These are phyloP conservation scores for Acacia concinna DNA, from an alignment of 331 rosid species.

Conservation along the genomic window DNA sequence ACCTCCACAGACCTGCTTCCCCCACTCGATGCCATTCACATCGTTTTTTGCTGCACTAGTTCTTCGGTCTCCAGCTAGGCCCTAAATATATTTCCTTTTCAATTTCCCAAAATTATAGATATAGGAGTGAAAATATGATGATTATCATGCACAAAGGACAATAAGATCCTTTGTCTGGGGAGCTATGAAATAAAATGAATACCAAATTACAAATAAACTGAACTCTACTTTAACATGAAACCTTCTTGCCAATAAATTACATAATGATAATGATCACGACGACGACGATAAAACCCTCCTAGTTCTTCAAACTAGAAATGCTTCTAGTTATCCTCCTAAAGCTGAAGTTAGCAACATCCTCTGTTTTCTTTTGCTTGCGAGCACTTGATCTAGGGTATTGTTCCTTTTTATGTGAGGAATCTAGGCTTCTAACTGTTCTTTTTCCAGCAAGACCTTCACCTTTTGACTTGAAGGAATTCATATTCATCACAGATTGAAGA, in stretches of 20 bases:
- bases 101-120: background rate
- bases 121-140: background rate
- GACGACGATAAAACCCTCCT: background rate
- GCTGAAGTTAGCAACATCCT: background rate
- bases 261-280: too few species aligned
- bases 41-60: too few species aligned
- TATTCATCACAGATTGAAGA: background rate
- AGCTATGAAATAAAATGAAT: background rate
- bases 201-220: background rate
- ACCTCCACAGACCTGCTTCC: too few species aligned
- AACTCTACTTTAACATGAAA: background rate
- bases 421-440: slow-evolving; percentile 5
- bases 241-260: background rate
- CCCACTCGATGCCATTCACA: too few species aligned
- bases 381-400: background rate
- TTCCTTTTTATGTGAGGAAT: background rate
- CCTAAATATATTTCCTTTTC: too few species aligned
- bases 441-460: background rate
- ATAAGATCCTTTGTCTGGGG: background rate
- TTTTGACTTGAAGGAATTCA: background rate
- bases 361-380: slow-evolving; percentile 9
- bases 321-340: slow-evolving; percentile 30
- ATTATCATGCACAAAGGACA: background rate
- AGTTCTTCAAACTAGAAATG: slow-evolving; percentile 18
- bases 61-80: too few species aligned